Percentiles rank a stretch among this genome's conserved stretches.
These are phyloP conservation scores for Mycocentrospora acerina DNA, from an alignment of 2,329 filamentous ascomycete genomes.

Conservation along the genomic window DNA sequence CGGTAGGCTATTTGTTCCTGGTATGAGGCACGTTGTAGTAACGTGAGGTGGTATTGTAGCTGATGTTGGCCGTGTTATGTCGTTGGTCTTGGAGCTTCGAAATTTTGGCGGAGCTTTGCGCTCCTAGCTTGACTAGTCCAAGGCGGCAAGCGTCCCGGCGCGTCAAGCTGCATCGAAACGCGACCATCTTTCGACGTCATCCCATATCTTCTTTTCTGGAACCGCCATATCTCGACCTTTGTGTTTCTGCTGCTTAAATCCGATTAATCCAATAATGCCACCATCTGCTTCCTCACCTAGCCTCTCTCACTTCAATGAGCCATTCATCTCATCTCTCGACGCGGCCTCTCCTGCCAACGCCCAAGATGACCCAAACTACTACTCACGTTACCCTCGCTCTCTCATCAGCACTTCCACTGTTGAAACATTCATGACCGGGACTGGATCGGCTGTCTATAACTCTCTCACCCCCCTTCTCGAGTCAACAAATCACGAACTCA, in stretches of 20 bases:
- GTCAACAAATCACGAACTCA: slow-evolving; percentile 63
- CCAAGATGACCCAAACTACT: slow-evolving; percentile 45
- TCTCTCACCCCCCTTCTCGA: slow-evolving; percentile 63
- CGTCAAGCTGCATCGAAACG: slow-evolving; percentile 9
- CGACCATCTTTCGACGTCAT: slow-evolving; percentile 26
- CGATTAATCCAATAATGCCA: slow-evolving; percentile 4
- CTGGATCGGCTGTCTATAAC: slow-evolving; percentile 46
- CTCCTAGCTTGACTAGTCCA: slow-evolving; percentile 4
- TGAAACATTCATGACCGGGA: slow-evolving; percentile 46
- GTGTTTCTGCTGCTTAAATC: background rate
- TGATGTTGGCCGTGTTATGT: slow-evolving; percentile 2
- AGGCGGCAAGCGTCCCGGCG: slow-evolving; percentile 13
- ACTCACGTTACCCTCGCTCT: slow-evolving; percentile 33
- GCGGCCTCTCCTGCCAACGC: slow-evolving; percentile 20
- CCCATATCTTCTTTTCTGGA: slow-evolving; percentile 7
- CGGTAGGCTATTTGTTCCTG: background rate
- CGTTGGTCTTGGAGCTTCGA: slow-evolving; percentile 15
- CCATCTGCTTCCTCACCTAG: slow-evolving; percentile 2
- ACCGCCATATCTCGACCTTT: background rate
- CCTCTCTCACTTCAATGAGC: slow-evolving; percentile 19
- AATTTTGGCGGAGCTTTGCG: slow-evolving; percentile 32
- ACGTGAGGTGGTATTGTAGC: background rate
- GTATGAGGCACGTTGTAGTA: background rate
- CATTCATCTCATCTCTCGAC: slow-evolving; percentile 32
- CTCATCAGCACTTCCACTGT: slow-evolving; percentile 40